A percentile compares a stretch with the other conserved stretches of the same genome.
Evolutionary conservation across 768 basidiomycete species (phyloP).

Genomic region (Leccinum subtestaceum): DNA sequence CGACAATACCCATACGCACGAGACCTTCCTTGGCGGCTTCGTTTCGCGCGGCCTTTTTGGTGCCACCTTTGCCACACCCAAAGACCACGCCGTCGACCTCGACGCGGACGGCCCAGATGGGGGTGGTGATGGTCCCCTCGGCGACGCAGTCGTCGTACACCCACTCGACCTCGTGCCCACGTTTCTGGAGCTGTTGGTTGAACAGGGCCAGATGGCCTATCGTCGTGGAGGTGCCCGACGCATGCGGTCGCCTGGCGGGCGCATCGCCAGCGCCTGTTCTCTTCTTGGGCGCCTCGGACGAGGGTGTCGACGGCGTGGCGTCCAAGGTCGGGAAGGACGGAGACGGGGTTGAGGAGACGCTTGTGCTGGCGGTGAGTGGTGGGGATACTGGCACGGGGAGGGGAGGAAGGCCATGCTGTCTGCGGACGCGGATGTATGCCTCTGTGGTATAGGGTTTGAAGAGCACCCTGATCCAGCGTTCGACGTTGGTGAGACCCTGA

Average conservation of each 20-base stretch:
- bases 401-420: constrained; percentile 63
- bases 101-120: constrained; percentile 70
- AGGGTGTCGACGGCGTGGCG: neutral
- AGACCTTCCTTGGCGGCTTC: constrained; percentile 79
- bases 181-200: constrained; percentile 72
- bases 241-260: constrained; percentile 13
- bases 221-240: constrained; percentile 29
- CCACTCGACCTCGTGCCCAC: constrained; percentile 64
- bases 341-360: constrained; percentile 17
- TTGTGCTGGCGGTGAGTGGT: constrained; percentile 16
- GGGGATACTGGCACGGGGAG: constrained; percentile 30
- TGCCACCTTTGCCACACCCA: constrained; percentile 65
- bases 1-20: constrained; percentile 52
- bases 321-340: neutral
- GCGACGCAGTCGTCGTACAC: constrained; percentile 50
- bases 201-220: constrained; percentile 74
- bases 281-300: constrained; percentile 1
- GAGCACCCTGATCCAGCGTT: constrained; percentile 58
- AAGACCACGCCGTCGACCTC: constrained; percentile 57
- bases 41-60: constrained; percentile 77
- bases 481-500: constrained; percentile 56
- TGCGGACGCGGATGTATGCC: constrained; percentile 63
- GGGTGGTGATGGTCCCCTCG: constrained; percentile 60
- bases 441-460: constrained; percentile 60
- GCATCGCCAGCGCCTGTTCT: constrained; percentile 11